A percentile compares a stretch with the other conserved stretches of the same genome.
Evolutionary conservation across 768 basidiomycete species (phyloP).

Genomic region (Coprinopsis strossmayeri): DNA sequence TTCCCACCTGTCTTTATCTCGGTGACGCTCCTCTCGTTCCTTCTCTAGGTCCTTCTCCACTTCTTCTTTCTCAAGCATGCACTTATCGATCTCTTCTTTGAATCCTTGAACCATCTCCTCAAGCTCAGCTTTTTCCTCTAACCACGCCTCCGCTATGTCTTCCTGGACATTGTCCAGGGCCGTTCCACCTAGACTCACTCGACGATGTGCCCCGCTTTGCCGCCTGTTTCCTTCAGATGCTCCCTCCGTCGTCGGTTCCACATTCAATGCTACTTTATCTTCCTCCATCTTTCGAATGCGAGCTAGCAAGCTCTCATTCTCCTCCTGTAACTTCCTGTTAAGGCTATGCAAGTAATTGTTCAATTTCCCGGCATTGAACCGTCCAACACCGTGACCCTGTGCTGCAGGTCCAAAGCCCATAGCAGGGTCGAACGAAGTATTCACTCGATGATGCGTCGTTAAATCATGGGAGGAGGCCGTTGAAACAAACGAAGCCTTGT

Average conservation of each 20-base stretch:
- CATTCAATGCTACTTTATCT: conserved; percentile 26
- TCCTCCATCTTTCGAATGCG: conserved; percentile 51
- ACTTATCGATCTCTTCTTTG: conserved; percentile 42
- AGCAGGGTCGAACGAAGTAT: conserved; percentile 84
- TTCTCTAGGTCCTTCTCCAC: conserved; percentile 39
- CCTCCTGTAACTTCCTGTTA: conserved; percentile 77
- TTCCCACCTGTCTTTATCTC: conserved; percentile 67
- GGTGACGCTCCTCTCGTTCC: conserved; percentile 51
- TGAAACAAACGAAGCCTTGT: conserved; percentile 68
- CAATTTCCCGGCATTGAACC: conserved; percentile 81
- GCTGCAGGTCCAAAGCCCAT: conserved; percentile 66
- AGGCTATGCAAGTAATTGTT: conserved; percentile 83
- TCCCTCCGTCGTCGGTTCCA: conserved; percentile 8
- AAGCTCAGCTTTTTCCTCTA: conserved; percentile 60
- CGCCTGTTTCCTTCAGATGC: conserved; percentile 22
- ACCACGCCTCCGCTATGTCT: conserved; percentile 62
- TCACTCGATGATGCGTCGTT: conserved; percentile 71
- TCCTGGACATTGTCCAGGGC: conserved; percentile 62
- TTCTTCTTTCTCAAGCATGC: conserved; percentile 38
- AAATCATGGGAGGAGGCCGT: conserved; percentile 87
- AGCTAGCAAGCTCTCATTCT: conserved; percentile 65
- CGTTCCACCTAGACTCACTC: conserved; percentile 47
- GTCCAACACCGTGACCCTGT: conserved; percentile 58
- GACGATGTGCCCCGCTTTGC: conserved; percentile 33
- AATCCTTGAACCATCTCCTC: conserved; percentile 46